Percentiles rank a stretch among this genome's conserved stretches.
phyloP scores from a whole-genome alignment of 73 alveolate genomes.

The Diophrys appendiculata region DNA sequence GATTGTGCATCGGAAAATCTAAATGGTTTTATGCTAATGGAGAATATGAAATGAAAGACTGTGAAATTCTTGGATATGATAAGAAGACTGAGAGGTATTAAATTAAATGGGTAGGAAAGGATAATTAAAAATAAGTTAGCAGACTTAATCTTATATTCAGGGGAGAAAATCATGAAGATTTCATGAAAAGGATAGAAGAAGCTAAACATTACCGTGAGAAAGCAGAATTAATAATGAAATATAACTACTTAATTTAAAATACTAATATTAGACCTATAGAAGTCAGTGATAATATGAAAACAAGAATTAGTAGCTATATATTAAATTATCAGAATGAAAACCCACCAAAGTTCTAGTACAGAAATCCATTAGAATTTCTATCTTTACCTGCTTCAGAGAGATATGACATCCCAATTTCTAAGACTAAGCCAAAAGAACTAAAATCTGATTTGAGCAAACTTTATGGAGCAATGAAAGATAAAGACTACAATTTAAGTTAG shows the following conservation, averaged over 20 bases:
- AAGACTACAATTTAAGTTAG: slow-evolving; percentile 6
- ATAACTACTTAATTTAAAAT: slow-evolving; percentile 43
- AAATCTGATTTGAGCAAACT: slow-evolving; percentile 22
- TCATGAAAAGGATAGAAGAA: slow-evolving; percentile 46
- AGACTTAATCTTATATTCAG: slow-evolving; percentile 52
- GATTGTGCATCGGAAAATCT: slow-evolving; percentile 32
- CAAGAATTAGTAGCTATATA: slow-evolving; percentile 40
- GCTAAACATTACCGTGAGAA: slow-evolving; percentile 50
- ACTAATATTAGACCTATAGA: slow-evolving; percentile 33
- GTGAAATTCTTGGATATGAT: slow-evolving; percentile 47
- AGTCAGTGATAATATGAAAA: slow-evolving; percentile 38
- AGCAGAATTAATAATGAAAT: slow-evolving; percentile 66
- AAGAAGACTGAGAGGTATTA: slow-evolving; percentile 34
- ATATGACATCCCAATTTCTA: slow-evolving; percentile 18
- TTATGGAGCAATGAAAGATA: slow-evolving; percentile 20
- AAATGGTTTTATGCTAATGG: slow-evolving; percentile 71
- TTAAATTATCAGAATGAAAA: slow-evolving; percentile 14
- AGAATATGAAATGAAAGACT: slow-evolving; percentile 42
- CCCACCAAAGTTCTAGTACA: neutral
- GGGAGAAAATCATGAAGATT: slow-evolving; percentile 36
- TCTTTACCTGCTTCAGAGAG: slow-evolving; percentile 24
- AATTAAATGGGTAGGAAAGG: slow-evolving; percentile 58
- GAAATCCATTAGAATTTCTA: slow-evolving; percentile 43
- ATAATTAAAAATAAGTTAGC: slow-evolving; percentile 39
- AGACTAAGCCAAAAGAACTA: slow-evolving; percentile 5